Evolutionary conservation across 108 stramenopile species (phyloP).

Genomic region (Aurantiochytrium sp.): DNA sequence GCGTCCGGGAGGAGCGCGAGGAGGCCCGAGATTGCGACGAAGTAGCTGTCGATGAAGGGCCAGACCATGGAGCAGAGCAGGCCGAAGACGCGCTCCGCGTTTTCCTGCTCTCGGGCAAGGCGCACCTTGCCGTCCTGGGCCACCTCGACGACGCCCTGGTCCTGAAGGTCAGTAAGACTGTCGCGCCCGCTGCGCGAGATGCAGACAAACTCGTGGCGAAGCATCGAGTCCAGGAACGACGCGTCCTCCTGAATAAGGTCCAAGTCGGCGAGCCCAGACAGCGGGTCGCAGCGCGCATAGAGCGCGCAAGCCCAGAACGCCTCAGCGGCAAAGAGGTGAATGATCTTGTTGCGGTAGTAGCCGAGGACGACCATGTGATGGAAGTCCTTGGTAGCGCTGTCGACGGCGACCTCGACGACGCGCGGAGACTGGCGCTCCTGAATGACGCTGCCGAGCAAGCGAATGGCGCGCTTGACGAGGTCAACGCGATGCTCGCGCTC

Average conservation of each 20-base stretch:
- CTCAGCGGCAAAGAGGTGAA: background rate
- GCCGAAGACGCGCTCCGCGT: background rate
- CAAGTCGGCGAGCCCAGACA: background rate
- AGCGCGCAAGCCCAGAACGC: background rate
- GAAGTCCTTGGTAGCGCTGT: background rate
- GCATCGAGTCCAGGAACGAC: background rate
- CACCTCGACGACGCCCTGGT: background rate
- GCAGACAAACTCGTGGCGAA: background rate
- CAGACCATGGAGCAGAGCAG: constrained; percentile 10
- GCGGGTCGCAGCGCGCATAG: background rate
- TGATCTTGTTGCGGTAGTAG: constrained; percentile 22
- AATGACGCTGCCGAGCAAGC: background rate
- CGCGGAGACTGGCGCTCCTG: background rate
- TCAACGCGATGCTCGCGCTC: constrained; percentile 4
- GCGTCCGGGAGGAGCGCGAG: background rate
- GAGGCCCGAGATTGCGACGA: background rate
- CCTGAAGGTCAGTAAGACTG: background rate
- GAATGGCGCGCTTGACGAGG: background rate
- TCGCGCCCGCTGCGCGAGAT: background rate
- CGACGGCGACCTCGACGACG: constrained; percentile 17
- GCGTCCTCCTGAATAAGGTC: background rate
- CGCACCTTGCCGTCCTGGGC: background rate
- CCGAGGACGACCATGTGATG: constrained; percentile 8
- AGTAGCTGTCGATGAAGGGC: constrained; percentile 11
- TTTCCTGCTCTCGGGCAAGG: background rate